Percentiles rank a stretch among this genome's conserved stretches.
Conservation (phyloP, 306 rosid genomes). For the Medicago lupulina region DNA sequence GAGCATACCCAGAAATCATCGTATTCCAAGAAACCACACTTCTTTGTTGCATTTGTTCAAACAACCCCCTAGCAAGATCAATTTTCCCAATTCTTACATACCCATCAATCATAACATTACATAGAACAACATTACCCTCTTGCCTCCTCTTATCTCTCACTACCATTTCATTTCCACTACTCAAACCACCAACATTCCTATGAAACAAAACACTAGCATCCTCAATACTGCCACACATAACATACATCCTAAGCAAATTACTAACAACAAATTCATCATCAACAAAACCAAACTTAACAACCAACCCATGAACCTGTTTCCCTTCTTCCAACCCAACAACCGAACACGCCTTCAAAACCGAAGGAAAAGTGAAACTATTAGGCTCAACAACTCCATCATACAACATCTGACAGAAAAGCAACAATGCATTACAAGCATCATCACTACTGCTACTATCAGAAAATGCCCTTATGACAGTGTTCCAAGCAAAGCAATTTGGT, state of each 20-base stretch:
- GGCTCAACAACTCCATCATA: conserved; percentile 59
- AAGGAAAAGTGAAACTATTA: conserved; percentile 73
- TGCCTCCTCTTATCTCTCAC: conserved; percentile 49
- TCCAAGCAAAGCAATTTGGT: conserved; percentile 77
- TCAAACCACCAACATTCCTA: conserved; percentile 47
- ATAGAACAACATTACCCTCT: conserved; percentile 72
- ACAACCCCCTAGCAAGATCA: conserved; percentile 55
- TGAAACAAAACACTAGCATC: conserved; percentile 65
- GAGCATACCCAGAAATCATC: conserved; percentile 77
- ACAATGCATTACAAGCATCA: conserved; percentile 1
- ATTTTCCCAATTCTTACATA: conserved; percentile 62
- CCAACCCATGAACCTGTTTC: conserved; percentile 75
- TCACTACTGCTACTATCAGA: conserved; percentile 41
- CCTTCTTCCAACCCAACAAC: conserved; percentile 59
- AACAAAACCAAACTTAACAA: conserved; percentile 60
- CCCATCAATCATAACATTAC: conserved; percentile 74
- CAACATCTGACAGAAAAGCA: conserved; percentile 58
- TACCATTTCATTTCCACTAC: conserved; percentile 21
- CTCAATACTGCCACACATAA: conserved; percentile 62
- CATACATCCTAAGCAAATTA: conserved; percentile 76
- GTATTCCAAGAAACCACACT: conserved; percentile 83
- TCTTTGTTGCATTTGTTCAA: conserved; percentile 65
- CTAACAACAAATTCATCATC: conserved; percentile 67
- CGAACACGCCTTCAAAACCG: conserved; percentile 75
- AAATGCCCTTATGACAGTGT: conserved; percentile 70